Evolutionary conservation across 768 basidiomycete species (phyloP), one percentile per base, ranked within the genome.

Genomic region (Macrocybe gigantea): DNA sequence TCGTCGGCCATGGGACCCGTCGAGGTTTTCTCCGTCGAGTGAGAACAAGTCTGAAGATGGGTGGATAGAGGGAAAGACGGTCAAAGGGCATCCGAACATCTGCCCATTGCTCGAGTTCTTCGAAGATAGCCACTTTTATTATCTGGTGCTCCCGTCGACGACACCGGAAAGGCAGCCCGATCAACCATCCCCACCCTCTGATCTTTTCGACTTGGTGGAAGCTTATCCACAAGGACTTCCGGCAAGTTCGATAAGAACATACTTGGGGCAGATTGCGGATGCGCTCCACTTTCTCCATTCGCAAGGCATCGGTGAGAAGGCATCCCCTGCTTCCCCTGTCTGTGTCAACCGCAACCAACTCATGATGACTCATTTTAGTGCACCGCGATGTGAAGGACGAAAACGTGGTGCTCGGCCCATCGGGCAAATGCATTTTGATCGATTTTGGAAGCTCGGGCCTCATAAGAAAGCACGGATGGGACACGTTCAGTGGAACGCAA

Each of bases 311-410:
- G 90, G 95, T 88, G 59, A 62, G 82, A 52, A 44, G 9, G 22
- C 14, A 14, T n/a, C 34, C 39, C 14, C 39, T 22, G 22, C 22
- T 22, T 22, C 22, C 2, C 22, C 22, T 22, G 22, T 4, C 22
- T 22, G 22, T 22, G 22, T 22, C 22, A 4, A 4, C 22, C 2
- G 22, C 22, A 22, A 4, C 22, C 22, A 22, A 22, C 37, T 41
- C 38, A 52, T 52, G 52, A 49, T 50, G 41, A 42, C 33, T 37
- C 35, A 56, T 42, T 54, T 7, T 54, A 90, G 88, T 98, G 7
- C 95, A 99, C 65, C 88, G 95, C 45, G 95, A 99, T 60, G 84
- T 99, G 65, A 99, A 99, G 68, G 95, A 99, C 58, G 95, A 99
- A 65, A 96, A 97, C 62, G 88, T 93, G 11, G 85, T 93, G 34